These are phyloP conservation scores for Curvularia lunata DNA, from an alignment of 2,329 filamentous ascomycete species.

Conservation along the genomic window DNA sequence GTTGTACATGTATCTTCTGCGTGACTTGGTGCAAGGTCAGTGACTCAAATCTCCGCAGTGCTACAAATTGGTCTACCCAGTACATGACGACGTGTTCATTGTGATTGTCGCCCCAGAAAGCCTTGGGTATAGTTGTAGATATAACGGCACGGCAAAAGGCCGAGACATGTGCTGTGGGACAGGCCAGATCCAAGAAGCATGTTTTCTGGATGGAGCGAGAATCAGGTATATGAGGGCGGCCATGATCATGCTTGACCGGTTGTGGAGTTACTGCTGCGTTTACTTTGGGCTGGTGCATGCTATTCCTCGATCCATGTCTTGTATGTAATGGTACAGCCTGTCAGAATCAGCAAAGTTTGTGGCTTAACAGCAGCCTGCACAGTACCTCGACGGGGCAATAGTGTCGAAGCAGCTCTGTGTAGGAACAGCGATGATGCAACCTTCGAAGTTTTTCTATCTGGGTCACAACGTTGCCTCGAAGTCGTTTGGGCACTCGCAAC, in stretches of 20 bases:
- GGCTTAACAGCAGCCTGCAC: neutral
- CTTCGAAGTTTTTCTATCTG: slow-evolving; percentile 73
- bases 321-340: slow-evolving; percentile 37
- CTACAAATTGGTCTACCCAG: slow-evolving; percentile 78
- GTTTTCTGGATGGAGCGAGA: slow-evolving; percentile 27
- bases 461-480: slow-evolving; percentile 66
- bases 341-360: slow-evolving; percentile 19
- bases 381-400: slow-evolving; percentile 71
- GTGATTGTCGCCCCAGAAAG: slow-evolving; percentile 73
- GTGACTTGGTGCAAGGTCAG: slow-evolving; percentile 78
- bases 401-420: slow-evolving; percentile 76
- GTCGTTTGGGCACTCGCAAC: slow-evolving; percentile 64
- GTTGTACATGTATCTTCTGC: slow-evolving; percentile 73
- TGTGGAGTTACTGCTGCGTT: slow-evolving; percentile 11
- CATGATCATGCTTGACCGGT: slow-evolving; percentile 14
- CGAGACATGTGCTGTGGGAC: slow-evolving; percentile 72
- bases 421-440: slow-evolving; percentile 77
- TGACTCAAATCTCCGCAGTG: slow-evolving; percentile 79
- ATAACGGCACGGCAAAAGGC: slow-evolving; percentile 84
- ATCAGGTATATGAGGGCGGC: slow-evolving; percentile 3
- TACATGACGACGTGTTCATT: slow-evolving; percentile 70
- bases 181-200: slow-evolving; percentile 70
- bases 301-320: slow-evolving; percentile 36
- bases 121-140: slow-evolving; percentile 72
- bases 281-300: slow-evolving; percentile 25